Base-by-base conservation (phyloP, 257 asterid species). In the Jacaranda copaia region DNA sequence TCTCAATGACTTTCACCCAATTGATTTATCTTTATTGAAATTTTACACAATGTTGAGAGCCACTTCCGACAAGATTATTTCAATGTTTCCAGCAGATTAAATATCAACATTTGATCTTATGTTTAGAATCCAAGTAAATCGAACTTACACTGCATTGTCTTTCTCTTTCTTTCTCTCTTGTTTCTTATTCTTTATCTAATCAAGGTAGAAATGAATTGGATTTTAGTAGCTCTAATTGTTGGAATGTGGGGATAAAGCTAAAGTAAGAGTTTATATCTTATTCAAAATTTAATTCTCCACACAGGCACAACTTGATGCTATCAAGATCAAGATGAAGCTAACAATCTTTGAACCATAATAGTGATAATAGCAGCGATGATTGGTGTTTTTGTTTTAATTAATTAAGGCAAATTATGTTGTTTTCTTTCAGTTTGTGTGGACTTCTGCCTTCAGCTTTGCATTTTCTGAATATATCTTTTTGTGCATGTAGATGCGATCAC, bases 401-500 rank as follows among this genome's bases (percentile, higher is more conserved):
- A 52, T 11, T 13, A 10, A 5, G 52, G 55, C n/a, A 14, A 45
- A 42, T 42, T 4, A 13, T 43, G 36, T 38, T 62, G 35, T 61
- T 12, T 13, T 43, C 8, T 32, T 25, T 80, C 67, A 35, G 8
- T 11, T 43, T 57, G 42, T 39, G 16, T 20, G 39, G 48, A 10
- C 66, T 40, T 71, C 12, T 38, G 1, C 65, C 15, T 58, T 8
- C 11, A 45, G 9, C 49, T 58, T 11, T 53, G 16, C 53, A 13
- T 82, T 70, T 46, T 38, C 68, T 72, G 72, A 75, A 72, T 76
- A 62, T 60, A 48, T 46, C 35, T n/a, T 42, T 74, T 49, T 8
- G 56, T 76, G 56, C 53, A 66, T 88, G 81, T 75, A 93, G 98
- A 85, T 90, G 74, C 88, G 73, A 66, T 79, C 89, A 68, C 87